Conservation (phyloP, 176 grass and related monocot genomes). For the Chloris gayana region DNA sequence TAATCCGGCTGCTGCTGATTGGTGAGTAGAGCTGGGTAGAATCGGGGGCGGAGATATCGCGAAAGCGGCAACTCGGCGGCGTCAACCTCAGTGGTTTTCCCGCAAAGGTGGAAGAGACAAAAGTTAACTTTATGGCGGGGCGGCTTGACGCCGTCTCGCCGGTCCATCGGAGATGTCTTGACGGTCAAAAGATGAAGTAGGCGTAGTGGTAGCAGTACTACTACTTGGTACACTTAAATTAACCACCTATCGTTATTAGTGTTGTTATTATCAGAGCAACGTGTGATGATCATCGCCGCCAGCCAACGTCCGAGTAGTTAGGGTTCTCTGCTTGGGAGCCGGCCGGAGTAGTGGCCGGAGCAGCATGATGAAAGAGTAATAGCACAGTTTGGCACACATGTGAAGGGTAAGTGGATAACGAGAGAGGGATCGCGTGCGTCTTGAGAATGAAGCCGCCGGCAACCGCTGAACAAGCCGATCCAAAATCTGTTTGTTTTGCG, state of each 20-base stretch:
- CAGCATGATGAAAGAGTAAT: background rate
- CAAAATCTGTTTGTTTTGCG: too few species aligned
- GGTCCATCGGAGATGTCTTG: background rate
- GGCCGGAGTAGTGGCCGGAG: too few species aligned
- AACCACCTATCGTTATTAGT: background rate
- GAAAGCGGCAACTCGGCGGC: conserved; percentile 1
- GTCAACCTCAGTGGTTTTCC: background rate
- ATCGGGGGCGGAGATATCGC: background rate
- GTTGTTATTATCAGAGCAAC: too few species aligned
- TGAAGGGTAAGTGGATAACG: too few species aligned
- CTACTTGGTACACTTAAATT: background rate
- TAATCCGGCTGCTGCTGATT: background rate
- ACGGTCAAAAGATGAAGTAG: background rate
- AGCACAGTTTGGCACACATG: too few species aligned
- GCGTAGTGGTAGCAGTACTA: too few species aligned
- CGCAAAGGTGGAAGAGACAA: conserved; percentile 15
- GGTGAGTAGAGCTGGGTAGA: background rate
- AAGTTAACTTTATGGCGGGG: conserved; percentile 30
- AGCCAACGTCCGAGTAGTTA: too few species aligned
- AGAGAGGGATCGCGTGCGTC: too few species aligned
- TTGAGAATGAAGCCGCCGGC: too few species aligned
- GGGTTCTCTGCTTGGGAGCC: too few species aligned
- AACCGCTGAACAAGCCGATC: too few species aligned
- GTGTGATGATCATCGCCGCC: background rate
- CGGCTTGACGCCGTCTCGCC: conserved; percentile 17